These are phyloP conservation scores for Dothideomycetidae sp. DNA, from an alignment of 2,329 filamentous ascomycete genomes.

Conservation along the genomic window DNA sequence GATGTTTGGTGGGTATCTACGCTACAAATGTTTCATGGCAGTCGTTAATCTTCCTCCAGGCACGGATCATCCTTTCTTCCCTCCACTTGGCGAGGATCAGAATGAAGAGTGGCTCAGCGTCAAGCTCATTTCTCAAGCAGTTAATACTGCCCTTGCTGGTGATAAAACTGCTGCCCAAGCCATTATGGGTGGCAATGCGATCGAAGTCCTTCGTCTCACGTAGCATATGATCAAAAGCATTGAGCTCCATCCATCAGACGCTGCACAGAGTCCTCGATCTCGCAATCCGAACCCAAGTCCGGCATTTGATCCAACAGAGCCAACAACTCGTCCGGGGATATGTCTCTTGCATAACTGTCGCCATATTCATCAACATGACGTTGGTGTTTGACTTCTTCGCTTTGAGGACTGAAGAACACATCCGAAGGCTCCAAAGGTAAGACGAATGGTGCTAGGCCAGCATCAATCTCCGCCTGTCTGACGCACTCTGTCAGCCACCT, in stretches of 20 bases:
- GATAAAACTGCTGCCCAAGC: slow-evolving; percentile 34
- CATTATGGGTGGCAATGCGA: slow-evolving; percentile 47
- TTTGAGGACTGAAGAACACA: slow-evolving; percentile 54
- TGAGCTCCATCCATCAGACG: slow-evolving; percentile 43
- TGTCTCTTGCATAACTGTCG: slow-evolving; percentile 69
- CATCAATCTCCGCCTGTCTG: slow-evolving; percentile 41
- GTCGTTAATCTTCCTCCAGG: slow-evolving; percentile 24
- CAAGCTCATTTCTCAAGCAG: slow-evolving; percentile 42
- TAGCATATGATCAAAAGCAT: no score
- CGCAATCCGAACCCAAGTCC: slow-evolving; percentile 34
- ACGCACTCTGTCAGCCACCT: slow-evolving; percentile 77
- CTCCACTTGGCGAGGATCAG: slow-evolving; percentile 51
- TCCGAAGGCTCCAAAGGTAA: slow-evolving; percentile 56
- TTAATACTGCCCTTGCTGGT: slow-evolving; percentile 37
- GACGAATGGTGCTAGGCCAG: slow-evolving; percentile 39
- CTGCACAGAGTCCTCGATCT: slow-evolving; percentile 29
- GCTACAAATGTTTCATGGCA: not conserved
- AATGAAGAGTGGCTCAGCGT: slow-evolving; percentile 58
- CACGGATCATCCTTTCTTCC: slow-evolving; percentile 75
- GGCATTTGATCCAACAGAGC: slow-evolving; percentile 37
- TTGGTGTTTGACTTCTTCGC: slow-evolving; percentile 39
- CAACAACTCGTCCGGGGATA: slow-evolving; percentile 48
- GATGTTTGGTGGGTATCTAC: slow-evolving; percentile 47
- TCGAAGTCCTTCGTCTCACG: slow-evolving; percentile 32
- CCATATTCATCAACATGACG: slow-evolving; percentile 60